A percentile compares a stretch with the other conserved stretches of the same genome.
These are phyloP conservation scores for Durotheca rogersii DNA, from an alignment of 495 filamentous ascomycete species.

Conservation along the genomic window DNA sequence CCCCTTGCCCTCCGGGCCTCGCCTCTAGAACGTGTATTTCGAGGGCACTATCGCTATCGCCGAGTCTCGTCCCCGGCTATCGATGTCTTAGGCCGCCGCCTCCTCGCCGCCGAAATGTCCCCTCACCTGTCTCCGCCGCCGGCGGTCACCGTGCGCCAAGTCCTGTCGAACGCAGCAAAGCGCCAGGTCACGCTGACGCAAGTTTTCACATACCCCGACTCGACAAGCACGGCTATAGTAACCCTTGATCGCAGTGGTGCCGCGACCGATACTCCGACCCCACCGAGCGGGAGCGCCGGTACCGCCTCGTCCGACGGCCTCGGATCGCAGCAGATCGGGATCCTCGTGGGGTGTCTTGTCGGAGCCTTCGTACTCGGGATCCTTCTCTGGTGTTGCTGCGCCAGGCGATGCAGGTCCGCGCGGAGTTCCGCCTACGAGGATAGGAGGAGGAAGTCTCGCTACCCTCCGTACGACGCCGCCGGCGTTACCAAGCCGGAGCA, in stretches of 20 bases:
- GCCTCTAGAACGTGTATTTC: conserved; percentile 12
- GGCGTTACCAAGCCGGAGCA: conserved; percentile 12
- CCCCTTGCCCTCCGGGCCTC: conserved; percentile 8
- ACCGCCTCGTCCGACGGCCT: conserved; percentile 23
- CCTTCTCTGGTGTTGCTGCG: conserved; percentile 30
- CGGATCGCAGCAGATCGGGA: conserved; percentile 24
- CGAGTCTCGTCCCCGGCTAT: conserved; percentile 19
- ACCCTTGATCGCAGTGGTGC: conserved; percentile 29
- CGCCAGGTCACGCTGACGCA: conserved; percentile 33
- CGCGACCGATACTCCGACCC: conserved; percentile 15
- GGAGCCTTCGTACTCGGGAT: conserved; percentile 28
- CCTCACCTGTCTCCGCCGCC: conserved; percentile 4
- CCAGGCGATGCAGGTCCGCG: conserved; percentile 22
- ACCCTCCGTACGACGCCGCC: neutral
- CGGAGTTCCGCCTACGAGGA: conserved; percentile 20
- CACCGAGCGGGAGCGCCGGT: conserved; percentile 9
- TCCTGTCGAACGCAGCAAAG: conserved; percentile 5
- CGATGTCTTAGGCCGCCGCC: conserved; percentile 2
- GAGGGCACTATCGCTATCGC: conserved; percentile 13
- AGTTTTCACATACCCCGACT: conserved; percentile 30
- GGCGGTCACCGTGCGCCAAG: conserved; percentile 3
- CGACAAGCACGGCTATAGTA: conserved; percentile 31
- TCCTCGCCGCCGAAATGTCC: conserved; percentile 10
- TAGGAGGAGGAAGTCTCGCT: neutral
- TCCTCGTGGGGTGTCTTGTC: conserved; percentile 27